These are phyloP conservation scores for Brassica napus DNA, from an alignment of 345 rosid genomes.

Conservation along the genomic window DNA sequence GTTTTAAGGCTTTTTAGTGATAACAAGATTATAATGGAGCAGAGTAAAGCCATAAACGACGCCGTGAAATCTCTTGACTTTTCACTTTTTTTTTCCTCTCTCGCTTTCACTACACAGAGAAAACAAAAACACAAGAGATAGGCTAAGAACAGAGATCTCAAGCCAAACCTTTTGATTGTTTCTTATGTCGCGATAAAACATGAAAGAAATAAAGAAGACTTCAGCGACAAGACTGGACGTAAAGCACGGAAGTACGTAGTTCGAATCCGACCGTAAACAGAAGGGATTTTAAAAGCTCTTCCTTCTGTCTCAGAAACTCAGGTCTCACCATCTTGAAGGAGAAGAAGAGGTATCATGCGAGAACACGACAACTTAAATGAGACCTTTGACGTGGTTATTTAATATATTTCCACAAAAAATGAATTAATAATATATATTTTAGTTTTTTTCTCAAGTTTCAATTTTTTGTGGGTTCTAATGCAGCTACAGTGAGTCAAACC, in stretches of 20 bases:
- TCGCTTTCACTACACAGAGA: not conserved
- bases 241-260: slow-evolving; percentile 25
- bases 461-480: slow-evolving; percentile 3
- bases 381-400: slow-evolving; percentile 37
- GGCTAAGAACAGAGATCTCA: slow-evolving; percentile 30
- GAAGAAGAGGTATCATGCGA: slow-evolving; percentile 34
- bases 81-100: not conserved
- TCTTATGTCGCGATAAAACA: slow-evolving; percentile 31
- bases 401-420: not conserved
- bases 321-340: slow-evolving; percentile 40
- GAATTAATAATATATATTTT: not conserved
- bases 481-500: slow-evolving; percentile 30
- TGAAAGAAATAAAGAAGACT: slow-evolving; percentile 9
- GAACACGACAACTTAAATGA: slow-evolving; percentile 43
- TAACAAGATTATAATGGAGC: slow-evolving; percentile 16
- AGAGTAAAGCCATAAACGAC: slow-evolving; percentile 28
- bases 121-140: not conserved
- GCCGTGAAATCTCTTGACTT: slow-evolving; percentile 4
- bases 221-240: slow-evolving; percentile 33
- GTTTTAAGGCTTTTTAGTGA: not conserved
- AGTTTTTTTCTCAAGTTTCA: not conserved
- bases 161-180: slow-evolving; percentile 31
- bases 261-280: slow-evolving; percentile 21
- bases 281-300: slow-evolving; percentile 26
- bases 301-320: slow-evolving; percentile 32